Base-by-base conservation (phyloP, 2,329 filamentous ascomycete species). In the Pestalotiopsis sp. region DNA sequence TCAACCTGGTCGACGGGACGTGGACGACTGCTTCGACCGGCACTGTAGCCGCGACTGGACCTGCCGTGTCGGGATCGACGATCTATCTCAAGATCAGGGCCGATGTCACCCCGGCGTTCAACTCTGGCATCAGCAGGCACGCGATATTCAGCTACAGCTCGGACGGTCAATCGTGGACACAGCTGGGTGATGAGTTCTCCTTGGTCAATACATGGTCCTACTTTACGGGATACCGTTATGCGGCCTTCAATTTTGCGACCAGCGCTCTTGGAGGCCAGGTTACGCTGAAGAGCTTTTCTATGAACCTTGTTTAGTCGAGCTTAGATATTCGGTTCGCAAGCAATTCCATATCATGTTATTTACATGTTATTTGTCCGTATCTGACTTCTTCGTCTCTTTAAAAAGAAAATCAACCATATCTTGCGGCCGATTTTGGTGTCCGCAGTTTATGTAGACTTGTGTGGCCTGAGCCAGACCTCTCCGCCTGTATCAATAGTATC, bases 181-280 rank as follows among this genome's bases (percentile, higher is more conserved):
- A 58, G 41, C 77, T 78, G 58, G 83, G 72, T 25, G 72, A 69
- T 0, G 70, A 74, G 0, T 81, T 78, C 9, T 69, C 73, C 13
- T 67, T 85, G 72, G 78, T 77, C 65, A 81, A 73, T 20, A 75
- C 76, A 4, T 85, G 82, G 82, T 69, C 76, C 9, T 83, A 80
- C 71, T 86, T 84, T 67, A 79, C 81, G 67, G 84, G 81, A 0
- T 85, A 85, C 67, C 75, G 83, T 0, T 85, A 77, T 68, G 83
- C 79, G 0, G 80, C 84, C n/a, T 85, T 85, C 70, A 85, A 85
- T 71, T 83, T 77, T 74, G 83, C 83, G 0, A 85, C 83, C 6
- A 77, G 75, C 62, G 74, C 72, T 0, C 71, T 83, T 12, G 83
- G 83, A 0, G 83, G 83, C 1, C 69, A 69, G 17, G 73, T 78